A percentile compares a stretch with the other conserved stretches of the same genome.
These are phyloP conservation scores for Aspergillus sp. DNA, from an alignment of 2,329 filamentous ascomycete genomes.

Conservation along the genomic window DNA sequence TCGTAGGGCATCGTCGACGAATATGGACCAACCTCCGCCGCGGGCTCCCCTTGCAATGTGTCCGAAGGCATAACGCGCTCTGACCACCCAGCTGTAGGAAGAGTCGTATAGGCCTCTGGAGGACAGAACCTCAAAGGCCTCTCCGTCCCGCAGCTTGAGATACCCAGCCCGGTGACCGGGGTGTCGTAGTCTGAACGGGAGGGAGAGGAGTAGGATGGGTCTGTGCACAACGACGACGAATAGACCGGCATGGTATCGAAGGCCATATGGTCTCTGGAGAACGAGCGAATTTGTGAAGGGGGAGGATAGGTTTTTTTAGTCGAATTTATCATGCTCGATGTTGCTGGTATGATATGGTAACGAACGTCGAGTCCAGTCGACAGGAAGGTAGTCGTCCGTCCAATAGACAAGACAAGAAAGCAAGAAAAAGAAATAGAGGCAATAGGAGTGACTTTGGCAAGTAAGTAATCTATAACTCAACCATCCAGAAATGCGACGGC, in stretches of 20 bases:
- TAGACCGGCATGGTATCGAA: slow-evolving; percentile 16
- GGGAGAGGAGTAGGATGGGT: not conserved
- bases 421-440: slow-evolving; percentile 1
- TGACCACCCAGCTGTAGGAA: slow-evolving; percentile 15
- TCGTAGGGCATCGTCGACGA: slow-evolving; percentile 16
- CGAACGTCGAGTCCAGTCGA: too few relatives aligned
- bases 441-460: slow-evolving; percentile 8
- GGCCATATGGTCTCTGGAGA: slow-evolving; percentile 5
- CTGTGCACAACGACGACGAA: slow-evolving; percentile 13
- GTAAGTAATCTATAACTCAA: not conserved
- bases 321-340: too few relatives aligned
- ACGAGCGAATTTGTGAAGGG: not conserved
- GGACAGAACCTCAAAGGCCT: slow-evolving; percentile 14
- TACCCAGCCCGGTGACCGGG: slow-evolving; percentile 20
- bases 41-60: slow-evolving; percentile 14
- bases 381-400: too few relatives aligned
- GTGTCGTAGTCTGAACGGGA: not conserved
- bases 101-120: slow-evolving; percentile 10
- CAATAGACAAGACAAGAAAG: not conserved
- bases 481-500: not conserved
- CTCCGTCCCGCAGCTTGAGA: slow-evolving; percentile 19
- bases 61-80: slow-evolving; percentile 14
- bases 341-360: too few relatives aligned
- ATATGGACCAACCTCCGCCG: slow-evolving; percentile 15
- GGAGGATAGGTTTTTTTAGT: too few relatives aligned